Conservation (phyloP, 208 protist species). For the Crithidia bombi region DNA sequence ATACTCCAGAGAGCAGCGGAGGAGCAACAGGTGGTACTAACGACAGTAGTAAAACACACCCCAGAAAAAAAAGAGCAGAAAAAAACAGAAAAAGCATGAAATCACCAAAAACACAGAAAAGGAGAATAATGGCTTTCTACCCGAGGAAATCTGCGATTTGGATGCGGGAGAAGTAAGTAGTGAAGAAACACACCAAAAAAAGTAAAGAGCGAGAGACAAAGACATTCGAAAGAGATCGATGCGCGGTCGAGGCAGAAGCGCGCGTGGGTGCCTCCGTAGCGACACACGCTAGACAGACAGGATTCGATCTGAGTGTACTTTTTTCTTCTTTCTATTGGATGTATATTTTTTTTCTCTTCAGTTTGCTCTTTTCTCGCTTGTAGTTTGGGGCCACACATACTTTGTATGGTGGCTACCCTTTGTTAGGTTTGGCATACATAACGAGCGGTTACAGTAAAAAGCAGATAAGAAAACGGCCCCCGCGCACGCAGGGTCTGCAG, state of each 20-base stretch:
- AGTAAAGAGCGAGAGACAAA: not conserved
- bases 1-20: not conserved
- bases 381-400: constrained; percentile 6
- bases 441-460: no score
- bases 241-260: not conserved
- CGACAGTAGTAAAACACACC: not conserved
- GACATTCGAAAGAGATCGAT: not conserved
- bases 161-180: not conserved
- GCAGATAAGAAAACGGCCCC: not conserved
- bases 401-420: constrained; percentile 2
- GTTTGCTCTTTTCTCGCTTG: not conserved
- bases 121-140: not conserved
- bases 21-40: no score
- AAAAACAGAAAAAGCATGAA: not conserved
- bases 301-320: not conserved
- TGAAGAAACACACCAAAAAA: not conserved
- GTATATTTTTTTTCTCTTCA: not conserved
- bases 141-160: not conserved
- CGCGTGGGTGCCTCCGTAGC: constrained; percentile 1
- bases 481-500: no score
- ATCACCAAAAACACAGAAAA: not conserved
- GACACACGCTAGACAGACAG: not conserved
- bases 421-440: not conserved
- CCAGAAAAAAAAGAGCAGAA: not conserved
- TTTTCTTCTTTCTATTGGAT: no score